Conservation (phyloP, 1,284 basidiomycete genomes). For the Violaceomyces palustris region DNA sequence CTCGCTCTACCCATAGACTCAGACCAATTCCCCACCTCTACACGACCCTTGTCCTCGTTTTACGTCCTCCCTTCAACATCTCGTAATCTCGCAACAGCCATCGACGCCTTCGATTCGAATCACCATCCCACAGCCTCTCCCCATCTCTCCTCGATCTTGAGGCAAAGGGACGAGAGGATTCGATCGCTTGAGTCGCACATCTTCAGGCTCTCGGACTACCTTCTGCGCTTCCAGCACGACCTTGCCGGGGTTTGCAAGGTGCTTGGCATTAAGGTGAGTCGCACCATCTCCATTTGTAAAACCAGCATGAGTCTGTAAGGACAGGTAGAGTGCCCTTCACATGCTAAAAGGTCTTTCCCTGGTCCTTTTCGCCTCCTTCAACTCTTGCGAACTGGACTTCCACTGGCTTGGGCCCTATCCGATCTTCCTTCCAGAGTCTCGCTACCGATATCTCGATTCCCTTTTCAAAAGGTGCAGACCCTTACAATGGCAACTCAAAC, state of each 20-base stretch:
- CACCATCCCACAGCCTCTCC: conserved; percentile 4
- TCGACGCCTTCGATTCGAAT: background rate
- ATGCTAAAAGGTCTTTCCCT: too few relatives aligned
- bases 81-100: background rate
- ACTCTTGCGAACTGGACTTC: too few relatives aligned
- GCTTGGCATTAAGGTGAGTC: conserved; percentile 23
- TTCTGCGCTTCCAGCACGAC: conserved; percentile 40
- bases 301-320: too few relatives aligned
- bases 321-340: too few relatives aligned
- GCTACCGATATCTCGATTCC: too few relatives aligned
- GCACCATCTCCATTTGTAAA: background rate
- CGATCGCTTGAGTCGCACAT: conserved; percentile 44
- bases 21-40: background rate
- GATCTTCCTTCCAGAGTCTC: too few relatives aligned
- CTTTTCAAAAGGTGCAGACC: too few relatives aligned
- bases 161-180: conserved; percentile 47
- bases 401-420: too few relatives aligned
- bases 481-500: too few relatives aligned
- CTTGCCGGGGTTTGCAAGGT: conserved; percentile 28
- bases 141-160: conserved; percentile 16
- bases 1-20: conserved; percentile 1
- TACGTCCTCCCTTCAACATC: background rate
- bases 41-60: background rate
- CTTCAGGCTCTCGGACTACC: conserved; percentile 32
- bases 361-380: too few relatives aligned